A percentile compares a stretch with the other conserved stretches of the same genome.
Evolutionary conservation across 1,284 basidiomycete genomes (phyloP).

Genomic region (Grifola frondosa): DNA sequence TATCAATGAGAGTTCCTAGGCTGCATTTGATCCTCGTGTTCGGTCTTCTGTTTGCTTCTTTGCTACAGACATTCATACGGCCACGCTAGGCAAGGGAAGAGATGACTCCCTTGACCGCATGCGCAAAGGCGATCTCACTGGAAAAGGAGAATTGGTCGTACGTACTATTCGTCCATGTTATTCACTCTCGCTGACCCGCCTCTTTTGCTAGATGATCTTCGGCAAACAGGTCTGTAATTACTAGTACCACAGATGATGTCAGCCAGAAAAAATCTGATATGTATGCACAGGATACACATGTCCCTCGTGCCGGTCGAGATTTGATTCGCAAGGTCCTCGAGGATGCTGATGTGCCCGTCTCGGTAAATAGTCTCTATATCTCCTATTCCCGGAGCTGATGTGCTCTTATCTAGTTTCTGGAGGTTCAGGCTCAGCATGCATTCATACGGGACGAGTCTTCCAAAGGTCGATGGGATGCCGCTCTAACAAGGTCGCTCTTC

Average conservation of each 20-base stretch:
- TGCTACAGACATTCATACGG: slow-evolving; percentile 86
- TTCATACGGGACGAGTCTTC: slow-evolving; percentile 90
- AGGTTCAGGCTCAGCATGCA: slow-evolving; percentile 92
- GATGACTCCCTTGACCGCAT: slow-evolving; percentile 78
- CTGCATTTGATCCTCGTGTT: slow-evolving; percentile 84
- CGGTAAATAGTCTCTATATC: slow-evolving; percentile 46
- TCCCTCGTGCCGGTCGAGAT: slow-evolving; percentile 81
- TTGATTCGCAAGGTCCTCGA: slow-evolving; percentile 81
- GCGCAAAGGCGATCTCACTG: slow-evolving; percentile 69
- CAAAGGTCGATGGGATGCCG: slow-evolving; percentile 93
- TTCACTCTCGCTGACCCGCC: background rate
- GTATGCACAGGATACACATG: slow-evolving; percentile 73
- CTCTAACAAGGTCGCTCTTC: slow-evolving; percentile 79
- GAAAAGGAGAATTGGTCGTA: slow-evolving; percentile 82
- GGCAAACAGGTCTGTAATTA: slow-evolving; percentile 72
- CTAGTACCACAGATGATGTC: background rate
- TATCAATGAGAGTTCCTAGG: slow-evolving; percentile 42
- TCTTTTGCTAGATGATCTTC: slow-evolving; percentile 74
- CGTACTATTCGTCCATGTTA: slow-evolving; percentile 24
- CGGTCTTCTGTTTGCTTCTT: slow-evolving; percentile 89
- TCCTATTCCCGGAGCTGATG: background rate
- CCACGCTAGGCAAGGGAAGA: slow-evolving; percentile 83
- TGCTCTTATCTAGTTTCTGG: slow-evolving; percentile 63
- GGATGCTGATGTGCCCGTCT: slow-evolving; percentile 68
- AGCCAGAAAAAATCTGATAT: background rate